Evolutionary conservation across 2,329 filamentous ascomycete genomes (phyloP).

Genomic region (Colletotrichum abscissum): DNA sequence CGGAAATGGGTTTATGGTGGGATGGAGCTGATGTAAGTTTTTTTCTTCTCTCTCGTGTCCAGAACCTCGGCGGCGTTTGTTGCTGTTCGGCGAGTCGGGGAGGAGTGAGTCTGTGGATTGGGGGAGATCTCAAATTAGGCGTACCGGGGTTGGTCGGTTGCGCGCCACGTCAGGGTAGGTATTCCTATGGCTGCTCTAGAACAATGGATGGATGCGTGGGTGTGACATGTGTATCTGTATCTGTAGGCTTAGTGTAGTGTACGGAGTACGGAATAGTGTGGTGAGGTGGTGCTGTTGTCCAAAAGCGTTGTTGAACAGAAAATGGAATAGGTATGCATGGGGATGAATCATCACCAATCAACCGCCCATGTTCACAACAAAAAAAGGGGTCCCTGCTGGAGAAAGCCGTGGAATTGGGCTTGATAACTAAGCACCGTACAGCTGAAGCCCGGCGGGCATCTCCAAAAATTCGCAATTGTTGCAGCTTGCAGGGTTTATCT

Average conservation of each 20-base stretch:
- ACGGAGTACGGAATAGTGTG: too few relatives aligned
- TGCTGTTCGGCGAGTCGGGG: background rate
- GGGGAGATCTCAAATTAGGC: background rate
- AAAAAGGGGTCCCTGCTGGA: constrained; percentile 6
- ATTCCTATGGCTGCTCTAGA: background rate
- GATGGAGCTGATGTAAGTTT: constrained; percentile 21
- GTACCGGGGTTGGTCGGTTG: background rate
- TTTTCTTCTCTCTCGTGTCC: background rate
- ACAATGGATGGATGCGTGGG: background rate
- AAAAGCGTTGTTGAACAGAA: background rate
- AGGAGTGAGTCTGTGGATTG: background rate
- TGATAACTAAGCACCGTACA: constrained; percentile 28
- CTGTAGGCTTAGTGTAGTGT: too few relatives aligned
- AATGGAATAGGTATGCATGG: constrained; percentile 3
- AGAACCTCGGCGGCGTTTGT: background rate
- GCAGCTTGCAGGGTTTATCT: background rate
- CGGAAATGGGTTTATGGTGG: constrained; percentile 1
- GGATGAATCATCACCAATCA: constrained; percentile 34
- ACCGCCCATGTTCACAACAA: background rate
- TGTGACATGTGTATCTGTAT: background rate
- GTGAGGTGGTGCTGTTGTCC: background rate
- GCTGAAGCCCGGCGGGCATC: background rate
- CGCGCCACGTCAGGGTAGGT: background rate
- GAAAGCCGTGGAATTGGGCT: constrained; percentile 20
- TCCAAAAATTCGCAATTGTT: too few relatives aligned